Base-by-base conservation (phyloP, 345 rosid species). In the Brassica nigra region DNA sequence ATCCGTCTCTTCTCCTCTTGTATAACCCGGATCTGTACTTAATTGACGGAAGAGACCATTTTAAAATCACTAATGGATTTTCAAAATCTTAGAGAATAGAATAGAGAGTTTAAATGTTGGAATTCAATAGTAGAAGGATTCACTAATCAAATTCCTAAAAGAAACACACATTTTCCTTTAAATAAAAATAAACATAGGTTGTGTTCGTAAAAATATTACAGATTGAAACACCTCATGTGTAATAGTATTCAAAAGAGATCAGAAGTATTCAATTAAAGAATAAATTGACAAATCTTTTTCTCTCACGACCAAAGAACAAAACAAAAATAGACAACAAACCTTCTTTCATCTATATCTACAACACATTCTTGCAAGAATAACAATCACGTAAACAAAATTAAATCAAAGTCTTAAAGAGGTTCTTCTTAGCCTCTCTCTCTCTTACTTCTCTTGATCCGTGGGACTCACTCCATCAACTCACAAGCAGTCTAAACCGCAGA, bases 401-500 rank as follows among this genome's bases (percentile, higher is more conserved):
- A 80, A 75, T 30, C 55, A 67, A 5, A 73, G 42, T 73, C 49
- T 49, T 78, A 8, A 66, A 65, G 82, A 68, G 78, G 75, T 54
- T 66, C 58, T 16, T 12, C 15, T 62, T 52, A 23, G 27, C 27
- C 10, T 37, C 42, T 37, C 42, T 37, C 42, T 34, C 37, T 6
- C 37, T 34, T 10, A 39, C 31, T 11, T 39, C 66, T 66, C 80
- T 75, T 80, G 89, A 74, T 74, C 68, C 49, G 83, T 80, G 79
- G 68, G 62, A 70, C 37, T 12, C 58, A 74, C 62, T 52, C 27
- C 61, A 58, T 55, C 71, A 37, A 5, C 20, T 80, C 85, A 90
- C 96, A 87, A 70, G 76, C 99, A 95, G 73, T 92, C 89, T 86
- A 95, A 79, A 62, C 99, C 99, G 10, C 98, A 95, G 6, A 95